Percentiles rank a stretch among this genome's conserved stretches.
Conservation (phyloP, 805 yeast genomes). For the Monosporozyma yasuniensis region DNA sequence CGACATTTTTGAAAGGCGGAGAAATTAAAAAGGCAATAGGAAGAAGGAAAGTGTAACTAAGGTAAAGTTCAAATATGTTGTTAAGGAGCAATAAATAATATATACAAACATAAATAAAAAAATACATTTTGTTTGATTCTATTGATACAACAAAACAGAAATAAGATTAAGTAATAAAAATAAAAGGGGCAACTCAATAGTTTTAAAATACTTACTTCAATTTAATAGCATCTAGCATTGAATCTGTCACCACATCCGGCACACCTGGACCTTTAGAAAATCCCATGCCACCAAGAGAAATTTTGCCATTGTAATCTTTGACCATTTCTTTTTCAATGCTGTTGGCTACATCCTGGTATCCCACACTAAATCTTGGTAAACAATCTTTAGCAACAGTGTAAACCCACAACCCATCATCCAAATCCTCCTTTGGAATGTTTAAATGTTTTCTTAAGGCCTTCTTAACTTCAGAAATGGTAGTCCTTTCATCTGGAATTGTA, state of each 20-base stretch:
- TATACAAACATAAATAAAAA: background rate
- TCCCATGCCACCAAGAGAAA: constrained; percentile 70
- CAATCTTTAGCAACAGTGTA: constrained; percentile 44
- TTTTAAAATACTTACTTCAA: too few species aligned
- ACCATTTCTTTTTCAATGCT: constrained; percentile 30
- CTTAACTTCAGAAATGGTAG: constrained; percentile 26
- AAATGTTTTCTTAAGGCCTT: constrained; percentile 35
- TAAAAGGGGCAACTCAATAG: background rate
- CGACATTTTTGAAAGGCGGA: background rate
- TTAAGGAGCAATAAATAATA: background rate
- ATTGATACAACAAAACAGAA: background rate
- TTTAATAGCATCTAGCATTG: constrained; percentile 45
- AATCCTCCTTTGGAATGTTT: constrained; percentile 26
- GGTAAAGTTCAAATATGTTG: background rate
- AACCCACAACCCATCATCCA: constrained; percentile 27
- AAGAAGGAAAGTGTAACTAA: background rate
- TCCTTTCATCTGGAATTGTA: constrained; percentile 12
- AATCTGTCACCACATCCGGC: constrained; percentile 71
- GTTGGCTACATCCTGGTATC: constrained; percentile 43
- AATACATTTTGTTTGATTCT: background rate
- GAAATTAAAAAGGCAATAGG: background rate
- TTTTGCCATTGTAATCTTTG: constrained; percentile 31
- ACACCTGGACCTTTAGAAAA: constrained; percentile 80
- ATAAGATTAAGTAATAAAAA: background rate
- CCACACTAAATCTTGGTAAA: constrained; percentile 74